A percentile compares a stretch with the other conserved stretches of the same genome.
Evolutionary conservation across 2,329 filamentous ascomycete genomes (phyloP).

Genomic region (Rachicladosporium sp.): DNA sequence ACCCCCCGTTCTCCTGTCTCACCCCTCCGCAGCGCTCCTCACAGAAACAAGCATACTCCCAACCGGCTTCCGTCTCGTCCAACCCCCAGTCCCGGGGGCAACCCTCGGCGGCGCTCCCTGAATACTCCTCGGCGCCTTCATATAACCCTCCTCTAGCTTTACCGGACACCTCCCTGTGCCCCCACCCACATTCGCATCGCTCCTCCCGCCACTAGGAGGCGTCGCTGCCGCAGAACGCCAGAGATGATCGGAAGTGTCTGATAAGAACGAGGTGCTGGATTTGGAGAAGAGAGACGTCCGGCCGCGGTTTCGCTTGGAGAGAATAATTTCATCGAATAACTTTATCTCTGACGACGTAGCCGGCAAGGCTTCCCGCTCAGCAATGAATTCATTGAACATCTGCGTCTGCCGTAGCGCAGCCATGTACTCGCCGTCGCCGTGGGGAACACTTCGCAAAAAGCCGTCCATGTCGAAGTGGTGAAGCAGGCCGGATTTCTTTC

Average conservation of each 20-base stretch:
- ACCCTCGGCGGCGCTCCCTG: slow-evolving; percentile 64
- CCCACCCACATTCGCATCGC: slow-evolving; percentile 47
- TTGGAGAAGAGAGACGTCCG: slow-evolving; percentile 52
- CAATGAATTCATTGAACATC: slow-evolving; percentile 58
- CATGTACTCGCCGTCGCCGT: slow-evolving; percentile 54
- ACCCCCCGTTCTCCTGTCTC: too few relatives aligned
- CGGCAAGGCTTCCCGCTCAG: slow-evolving; percentile 59
- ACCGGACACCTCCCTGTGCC: slow-evolving; percentile 55
- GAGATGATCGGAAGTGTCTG: slow-evolving; percentile 63
- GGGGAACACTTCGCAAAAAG: slow-evolving; percentile 51
- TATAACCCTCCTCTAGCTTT: slow-evolving; percentile 71
- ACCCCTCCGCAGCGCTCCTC: too few relatives aligned
- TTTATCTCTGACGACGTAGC: slow-evolving; percentile 54
- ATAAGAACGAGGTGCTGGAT: slow-evolving; percentile 49
- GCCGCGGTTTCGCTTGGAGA: slow-evolving; percentile 62
- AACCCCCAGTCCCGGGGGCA: slow-evolving; percentile 18
- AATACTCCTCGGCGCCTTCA: slow-evolving; percentile 84
- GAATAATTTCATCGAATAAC: slow-evolving; percentile 72
- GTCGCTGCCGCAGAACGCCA: slow-evolving; percentile 57
- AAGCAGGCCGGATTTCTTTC: slow-evolving; percentile 49
- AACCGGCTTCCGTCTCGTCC: slow-evolving; percentile 36
- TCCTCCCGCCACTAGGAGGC: slow-evolving; percentile 38
- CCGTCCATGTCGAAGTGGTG: slow-evolving; percentile 57
- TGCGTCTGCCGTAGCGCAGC: slow-evolving; percentile 52
- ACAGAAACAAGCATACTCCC: slow-evolving; percentile 25